A percentile compares a stretch with the other conserved stretches of the same genome.
Conservation (phyloP, 1,284 basidiomycete genomes). For the Entoloma clypeatum region DNA sequence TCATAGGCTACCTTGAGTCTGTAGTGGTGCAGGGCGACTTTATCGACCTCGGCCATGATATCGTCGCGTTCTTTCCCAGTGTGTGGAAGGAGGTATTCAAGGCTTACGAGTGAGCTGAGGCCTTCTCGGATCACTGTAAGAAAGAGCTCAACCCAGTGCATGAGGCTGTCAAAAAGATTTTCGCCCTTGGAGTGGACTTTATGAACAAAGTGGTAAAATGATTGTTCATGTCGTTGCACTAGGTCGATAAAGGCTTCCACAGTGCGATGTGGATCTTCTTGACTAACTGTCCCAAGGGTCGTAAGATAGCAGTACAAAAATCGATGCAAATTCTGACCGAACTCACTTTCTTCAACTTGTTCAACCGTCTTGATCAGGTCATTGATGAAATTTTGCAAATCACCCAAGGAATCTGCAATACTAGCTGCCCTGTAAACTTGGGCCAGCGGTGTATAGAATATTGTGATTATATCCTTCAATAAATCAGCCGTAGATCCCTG, state of each 20-base stretch:
- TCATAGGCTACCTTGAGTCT: constrained; percentile 89
- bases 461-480: constrained; percentile 98
- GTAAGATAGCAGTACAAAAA: constrained; percentile 6
- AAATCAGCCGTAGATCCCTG: constrained; percentile 94
- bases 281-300: constrained; percentile 64
- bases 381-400: constrained; percentile 92
- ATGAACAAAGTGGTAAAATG: constrained; percentile 97
- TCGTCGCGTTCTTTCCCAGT: constrained; percentile 67
- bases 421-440: constrained; percentile 98
- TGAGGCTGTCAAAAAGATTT: constrained; percentile 89
- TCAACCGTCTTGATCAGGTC: constrained; percentile 97
- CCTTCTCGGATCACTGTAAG: constrained; percentile 91
- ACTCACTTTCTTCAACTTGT: constrained; percentile 83
- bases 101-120: constrained; percentile 66
- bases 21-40: constrained; percentile 87
- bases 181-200: constrained; percentile 98
- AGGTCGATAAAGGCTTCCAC: constrained; percentile 95
- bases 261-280: constrained; percentile 80
- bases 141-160: constrained; percentile 97
- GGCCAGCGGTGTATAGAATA: constrained; percentile 97
- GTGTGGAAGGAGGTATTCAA: constrained; percentile 86
- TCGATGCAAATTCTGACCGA: neutral
- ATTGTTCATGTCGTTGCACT: constrained; percentile 89
- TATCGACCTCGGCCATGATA: constrained; percentile 85
- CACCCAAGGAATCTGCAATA: constrained; percentile 90